A percentile compares a stretch with the other conserved stretches of the same genome.
Conservation (phyloP, 805 yeast genomes). For the Suhomyces sp. region DNA sequence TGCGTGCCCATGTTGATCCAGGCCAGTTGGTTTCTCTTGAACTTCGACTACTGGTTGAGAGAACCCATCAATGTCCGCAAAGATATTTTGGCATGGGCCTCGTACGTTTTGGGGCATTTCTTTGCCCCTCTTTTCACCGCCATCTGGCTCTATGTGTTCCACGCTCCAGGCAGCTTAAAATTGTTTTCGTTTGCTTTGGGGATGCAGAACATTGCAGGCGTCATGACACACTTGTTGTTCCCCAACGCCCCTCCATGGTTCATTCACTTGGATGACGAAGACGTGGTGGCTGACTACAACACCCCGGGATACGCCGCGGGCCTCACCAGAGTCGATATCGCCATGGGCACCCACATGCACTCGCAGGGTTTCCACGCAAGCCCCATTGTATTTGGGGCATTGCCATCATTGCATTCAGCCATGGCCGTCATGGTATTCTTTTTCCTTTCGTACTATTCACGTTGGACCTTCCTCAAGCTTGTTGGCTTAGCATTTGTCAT, state of each 20-base stretch:
- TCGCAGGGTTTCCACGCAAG: slow-evolving; percentile 62
- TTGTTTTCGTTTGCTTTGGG: slow-evolving; percentile 57
- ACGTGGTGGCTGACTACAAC: slow-evolving; percentile 53
- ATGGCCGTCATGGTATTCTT: slow-evolving; percentile 55
- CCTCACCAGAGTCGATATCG: slow-evolving; percentile 59
- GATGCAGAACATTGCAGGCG: slow-evolving; percentile 56
- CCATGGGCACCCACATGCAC: slow-evolving; percentile 58
- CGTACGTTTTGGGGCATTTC: slow-evolving; percentile 61
- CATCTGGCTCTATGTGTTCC: slow-evolving; percentile 62
- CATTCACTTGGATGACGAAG: slow-evolving; percentile 57
- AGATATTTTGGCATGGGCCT: slow-evolving; percentile 59
- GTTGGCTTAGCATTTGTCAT: slow-evolving; percentile 44
- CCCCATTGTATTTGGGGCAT: slow-evolving; percentile 69
- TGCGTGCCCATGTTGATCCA: slow-evolving; percentile 42
- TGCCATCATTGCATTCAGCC: slow-evolving; percentile 62
- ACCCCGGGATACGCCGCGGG: slow-evolving; percentile 74
- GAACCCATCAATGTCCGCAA: slow-evolving; percentile 41
- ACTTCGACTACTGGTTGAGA: slow-evolving; percentile 41
- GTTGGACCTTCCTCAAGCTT: slow-evolving; percentile 31
- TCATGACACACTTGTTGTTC: slow-evolving; percentile 55
- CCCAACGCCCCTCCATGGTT: slow-evolving; percentile 81
- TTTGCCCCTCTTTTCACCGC: slow-evolving; percentile 60
- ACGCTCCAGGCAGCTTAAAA: slow-evolving; percentile 59
- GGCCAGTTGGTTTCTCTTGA: slow-evolving; percentile 48
- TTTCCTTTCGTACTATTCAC: slow-evolving; percentile 39